Base-by-base conservation (phyloP, 2,329 filamentous ascomycete genomes). In the Colletotrichum sp. region DNA sequence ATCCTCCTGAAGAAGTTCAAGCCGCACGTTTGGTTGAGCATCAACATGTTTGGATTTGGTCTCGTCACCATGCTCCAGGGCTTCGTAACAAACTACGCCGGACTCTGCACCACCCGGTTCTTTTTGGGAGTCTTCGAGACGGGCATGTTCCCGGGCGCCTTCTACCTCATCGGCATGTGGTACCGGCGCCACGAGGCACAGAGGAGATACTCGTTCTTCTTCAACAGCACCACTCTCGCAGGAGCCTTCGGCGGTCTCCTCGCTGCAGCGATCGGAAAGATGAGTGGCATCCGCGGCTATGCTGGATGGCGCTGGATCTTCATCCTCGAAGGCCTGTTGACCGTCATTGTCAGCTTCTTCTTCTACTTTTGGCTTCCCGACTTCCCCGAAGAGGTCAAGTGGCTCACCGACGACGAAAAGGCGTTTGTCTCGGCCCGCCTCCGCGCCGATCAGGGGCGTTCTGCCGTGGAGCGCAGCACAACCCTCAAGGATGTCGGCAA, bases 201-300 rank as follows among this genome's bases (percentile, higher is more conserved):
- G 85, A 95, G 95, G 81, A 93, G 97, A 34, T 98, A 96, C 86
- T 94, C 93, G 19, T 96, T 98, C 88, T 98, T 98, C 89, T 98
- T 98, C 88, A 93, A 91, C 81, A 95, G 90, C 32, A 96, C 94
- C 1, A 94, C 93, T 65, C 76, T 83, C 77, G 76, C 82, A 77
- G 55, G 77, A 78, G 71, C 79, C 71, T 74, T 83, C 71, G 65
- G 72, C 52, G 78, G 76, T 48, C 63, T 84, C 78, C 25, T 79
- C 78, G 66, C 84, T 81, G 39, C 84, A 79, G 74, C 81, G 80
- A 68, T 81, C 82, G 30, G 95, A n/a, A 95, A 97, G 81, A 96
- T 98, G 94, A 91, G 95, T 78, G 90, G 91, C 5, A 78, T 94
- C 13, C 85, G 87, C 11, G 92, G 91, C 27, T 97, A 96, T 80